Evolutionary conservation across 768 basidiomycete genomes (phyloP), one percentile per base, ranked within the genome.

Genomic region (Baorangia bicolor): DNA sequence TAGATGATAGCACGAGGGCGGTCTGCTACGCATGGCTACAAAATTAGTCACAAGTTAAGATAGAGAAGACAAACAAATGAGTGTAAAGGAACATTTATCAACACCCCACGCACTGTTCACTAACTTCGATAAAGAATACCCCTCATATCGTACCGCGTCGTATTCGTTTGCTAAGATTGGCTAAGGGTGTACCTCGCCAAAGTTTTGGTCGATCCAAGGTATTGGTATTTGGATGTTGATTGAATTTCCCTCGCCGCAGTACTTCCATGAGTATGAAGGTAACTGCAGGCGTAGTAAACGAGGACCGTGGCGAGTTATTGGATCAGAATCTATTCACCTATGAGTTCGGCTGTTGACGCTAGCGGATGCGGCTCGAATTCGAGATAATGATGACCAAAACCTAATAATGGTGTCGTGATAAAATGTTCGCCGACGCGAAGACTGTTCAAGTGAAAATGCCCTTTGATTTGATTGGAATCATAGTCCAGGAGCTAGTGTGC

Each of bases 261-360:
- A 85, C 81, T 65, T 86, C 84, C 77, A 86, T 80, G 70, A 86
- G 78, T 34, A 86, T 72, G 66, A 85, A 85, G 14, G 82, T 83
- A 9, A 85, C 84, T 84, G 54, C 30, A 21, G 14, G 34, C 13
- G 6, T 5, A 21, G 56, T 74, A 38, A 67, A 49, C 55, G 43
- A 40, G 44, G 27, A 34, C 20, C 20, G 12, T 27, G 30, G 46
- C 31, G 23, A 49, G 56, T 28, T 30, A 33, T 43, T 41, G 10
- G 33, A 42, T 39, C 18, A 33, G 0, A 28, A 40, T 10, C 0
- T 20, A 50, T 40, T 50, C 55, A 82, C 82, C 70, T 51, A 85
- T 81, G 20, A 85, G 77, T 64, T 85, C 84, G 10, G 78, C 74
- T 38, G 75, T 77, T 47, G 78, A 73, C 1, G 74, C 80, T 0